Percentiles rank a stretch among this genome's conserved stretches.
Conservation (phyloP, 78 protist species). For the Blattamonas nauphoetae region DNA sequence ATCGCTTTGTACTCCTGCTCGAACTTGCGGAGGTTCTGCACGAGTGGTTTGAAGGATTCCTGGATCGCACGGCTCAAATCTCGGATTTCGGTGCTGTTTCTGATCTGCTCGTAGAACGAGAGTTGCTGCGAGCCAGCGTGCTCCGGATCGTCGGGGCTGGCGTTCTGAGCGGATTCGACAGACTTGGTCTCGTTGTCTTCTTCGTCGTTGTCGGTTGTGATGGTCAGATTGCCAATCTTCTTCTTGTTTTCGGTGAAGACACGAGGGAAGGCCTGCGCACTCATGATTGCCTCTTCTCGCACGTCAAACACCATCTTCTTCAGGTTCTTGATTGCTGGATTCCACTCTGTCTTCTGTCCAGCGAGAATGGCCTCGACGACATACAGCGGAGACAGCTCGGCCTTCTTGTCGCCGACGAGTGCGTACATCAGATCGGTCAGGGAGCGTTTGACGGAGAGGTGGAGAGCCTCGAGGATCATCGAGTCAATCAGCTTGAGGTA, state of each 20-base stretch:
- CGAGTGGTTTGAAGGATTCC: background rate
- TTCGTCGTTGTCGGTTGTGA: background rate
- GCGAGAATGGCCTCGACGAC: background rate
- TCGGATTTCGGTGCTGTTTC: background rate
- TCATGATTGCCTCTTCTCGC: background rate
- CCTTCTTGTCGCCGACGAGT: constrained; percentile 22
- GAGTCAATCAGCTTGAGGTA: constrained; percentile 41
- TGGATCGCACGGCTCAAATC: background rate
- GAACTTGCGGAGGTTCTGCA: background rate
- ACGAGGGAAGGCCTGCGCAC: background rate
- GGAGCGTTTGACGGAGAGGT: constrained; percentile 24
- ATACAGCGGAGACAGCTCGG: constrained; percentile 18
- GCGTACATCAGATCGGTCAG: constrained; percentile 24
- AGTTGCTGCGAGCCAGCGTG: background rate
- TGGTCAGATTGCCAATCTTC: background rate
- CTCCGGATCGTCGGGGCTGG: background rate
- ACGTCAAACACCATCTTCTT: background rate
- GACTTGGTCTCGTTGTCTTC: background rate
- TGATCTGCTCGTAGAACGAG: background rate
- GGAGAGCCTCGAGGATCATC: constrained; percentile 44
- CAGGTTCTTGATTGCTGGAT: background rate
- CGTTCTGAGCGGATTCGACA: background rate
- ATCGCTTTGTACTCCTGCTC: background rate
- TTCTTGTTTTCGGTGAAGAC: background rate
- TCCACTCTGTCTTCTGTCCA: background rate